Percentiles rank a stretch among this genome's conserved stretches.
Evolutionary conservation across 1,284 basidiomycete species (phyloP).

Genomic region (Sphagnurus paluster): DNA sequence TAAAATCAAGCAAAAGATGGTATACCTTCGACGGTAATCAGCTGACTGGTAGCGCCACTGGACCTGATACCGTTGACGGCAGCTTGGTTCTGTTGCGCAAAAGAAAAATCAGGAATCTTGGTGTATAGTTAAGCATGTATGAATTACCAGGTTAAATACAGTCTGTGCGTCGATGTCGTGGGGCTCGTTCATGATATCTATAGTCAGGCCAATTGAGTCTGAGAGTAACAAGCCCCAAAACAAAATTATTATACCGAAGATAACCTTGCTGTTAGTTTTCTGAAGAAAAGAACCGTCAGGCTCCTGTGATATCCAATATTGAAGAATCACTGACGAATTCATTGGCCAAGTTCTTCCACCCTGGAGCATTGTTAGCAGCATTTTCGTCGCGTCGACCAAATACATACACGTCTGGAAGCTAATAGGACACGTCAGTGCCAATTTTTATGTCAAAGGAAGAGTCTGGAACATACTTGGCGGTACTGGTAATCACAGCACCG

Average conservation of each 20-base stretch:
- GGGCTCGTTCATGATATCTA: slow-evolving; percentile 66
- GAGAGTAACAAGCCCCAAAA: too few species aligned
- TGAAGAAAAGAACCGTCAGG: slow-evolving; percentile 18
- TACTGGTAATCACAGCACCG: slow-evolving; percentile 46
- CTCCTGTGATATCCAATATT: not conserved
- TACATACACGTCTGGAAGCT: slow-evolving; percentile 55
- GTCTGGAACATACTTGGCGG: slow-evolving; percentile 47
- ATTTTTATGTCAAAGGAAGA: too few species aligned
- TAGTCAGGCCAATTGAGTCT: too few species aligned
- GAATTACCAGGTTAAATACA: slow-evolving; percentile 44
- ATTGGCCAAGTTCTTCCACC: slow-evolving; percentile 56
- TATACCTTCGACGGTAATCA: slow-evolving; percentile 56
- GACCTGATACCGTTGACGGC: slow-evolving; percentile 62
- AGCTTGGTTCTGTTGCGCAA: slow-evolving; percentile 51
- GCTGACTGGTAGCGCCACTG: slow-evolving; percentile 56
- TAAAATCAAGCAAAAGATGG: slow-evolving; percentile 25
- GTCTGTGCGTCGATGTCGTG: slow-evolving; percentile 48
- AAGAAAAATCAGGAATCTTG: not conserved
- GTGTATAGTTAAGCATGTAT: too few species aligned
- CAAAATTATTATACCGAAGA: slow-evolving; percentile 46
- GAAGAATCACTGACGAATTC: slow-evolving; percentile 52
- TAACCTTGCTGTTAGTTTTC: slow-evolving; percentile 52
- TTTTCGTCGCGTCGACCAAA: not conserved
- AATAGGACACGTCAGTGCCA: slow-evolving; percentile 6
- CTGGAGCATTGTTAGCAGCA: slow-evolving; percentile 25